Conservation (phyloP, 1,284 basidiomycete species). For the Ceratobasidium sp. region DNA sequence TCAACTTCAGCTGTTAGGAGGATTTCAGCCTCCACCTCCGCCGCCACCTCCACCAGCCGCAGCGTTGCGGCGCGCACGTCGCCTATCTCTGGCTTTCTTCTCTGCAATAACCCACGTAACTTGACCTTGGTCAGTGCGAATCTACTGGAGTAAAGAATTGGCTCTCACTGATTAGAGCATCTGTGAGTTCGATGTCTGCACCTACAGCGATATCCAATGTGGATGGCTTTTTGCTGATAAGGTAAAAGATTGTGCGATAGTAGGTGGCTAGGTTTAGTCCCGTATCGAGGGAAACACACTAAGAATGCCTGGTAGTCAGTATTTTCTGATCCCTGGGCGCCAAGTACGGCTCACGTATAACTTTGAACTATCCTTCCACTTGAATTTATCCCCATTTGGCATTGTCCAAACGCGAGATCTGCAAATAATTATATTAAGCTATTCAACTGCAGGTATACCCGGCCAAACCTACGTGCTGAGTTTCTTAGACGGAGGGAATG, state of each 20-base stretch:
- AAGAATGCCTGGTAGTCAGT: neutral
- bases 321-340: neutral
- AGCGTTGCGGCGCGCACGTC: neutral
- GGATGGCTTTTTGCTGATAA: neutral
- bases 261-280: conserved; percentile 19
- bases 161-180: neutral
- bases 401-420: conserved; percentile 15
- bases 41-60: neutral
- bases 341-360: neutral
- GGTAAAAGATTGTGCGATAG: neutral
- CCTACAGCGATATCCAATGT: neutral
- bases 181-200: neutral
- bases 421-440: neutral
- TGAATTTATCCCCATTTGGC: conserved; percentile 3
- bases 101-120: conserved; percentile 26
- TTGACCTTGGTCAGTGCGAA: neutral
- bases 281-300: conserved; percentile 17
- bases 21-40: conserved; percentile 9
- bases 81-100: conserved; percentile 9
- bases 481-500: neutral
- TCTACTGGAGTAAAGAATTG: neutral
- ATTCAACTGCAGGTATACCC: neutral
- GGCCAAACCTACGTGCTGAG: conserved; percentile 2
- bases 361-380: conserved; percentile 9
- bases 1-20: too few species aligned